phyloP scores from a whole-genome alignment of 1,284 basidiomycete genomes.

The Dichomitus squalens region DNA sequence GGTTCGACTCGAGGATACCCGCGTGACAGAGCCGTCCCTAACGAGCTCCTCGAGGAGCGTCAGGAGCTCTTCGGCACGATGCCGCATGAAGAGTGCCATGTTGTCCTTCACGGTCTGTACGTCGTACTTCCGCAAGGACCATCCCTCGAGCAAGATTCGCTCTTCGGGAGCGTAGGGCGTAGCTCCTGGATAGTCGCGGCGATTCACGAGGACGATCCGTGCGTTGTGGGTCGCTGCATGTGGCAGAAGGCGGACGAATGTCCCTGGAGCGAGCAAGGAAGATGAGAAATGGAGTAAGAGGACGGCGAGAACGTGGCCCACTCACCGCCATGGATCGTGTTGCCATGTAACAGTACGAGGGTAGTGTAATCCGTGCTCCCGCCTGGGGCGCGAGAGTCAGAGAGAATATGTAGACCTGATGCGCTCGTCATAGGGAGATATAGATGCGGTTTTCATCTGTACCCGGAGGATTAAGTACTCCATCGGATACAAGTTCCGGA shows the following conservation, averaged over 20 bases:
- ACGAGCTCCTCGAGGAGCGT: constrained; percentile 7
- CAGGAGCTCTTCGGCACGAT: constrained; percentile 9
- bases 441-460: too few species aligned
- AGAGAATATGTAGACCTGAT: constrained; percentile 1
- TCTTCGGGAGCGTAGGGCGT: constrained; percentile 22
- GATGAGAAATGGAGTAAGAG: not conserved
- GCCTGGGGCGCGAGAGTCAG: constrained; percentile 11
- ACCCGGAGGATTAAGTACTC: too few species aligned
- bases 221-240: constrained; percentile 17
- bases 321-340: constrained; percentile 9
- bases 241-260: too few species aligned
- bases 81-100: constrained; percentile 7
- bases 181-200: constrained; percentile 16
- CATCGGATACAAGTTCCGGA: too few species aligned
- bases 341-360: constrained; percentile 10
- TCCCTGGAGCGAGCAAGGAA: too few species aligned
- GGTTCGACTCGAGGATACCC: not conserved
- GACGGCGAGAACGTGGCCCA: not conserved
- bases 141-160: constrained; percentile 21
- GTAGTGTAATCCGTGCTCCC: constrained; percentile 8
- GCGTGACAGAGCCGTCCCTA: not conserved
- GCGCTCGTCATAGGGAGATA: not conserved
- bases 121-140: not conserved
- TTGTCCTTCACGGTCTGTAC: not conserved
- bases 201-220: constrained; percentile 14